Conservation (phyloP, 208 protist species). For the Leishmania major region DNA sequence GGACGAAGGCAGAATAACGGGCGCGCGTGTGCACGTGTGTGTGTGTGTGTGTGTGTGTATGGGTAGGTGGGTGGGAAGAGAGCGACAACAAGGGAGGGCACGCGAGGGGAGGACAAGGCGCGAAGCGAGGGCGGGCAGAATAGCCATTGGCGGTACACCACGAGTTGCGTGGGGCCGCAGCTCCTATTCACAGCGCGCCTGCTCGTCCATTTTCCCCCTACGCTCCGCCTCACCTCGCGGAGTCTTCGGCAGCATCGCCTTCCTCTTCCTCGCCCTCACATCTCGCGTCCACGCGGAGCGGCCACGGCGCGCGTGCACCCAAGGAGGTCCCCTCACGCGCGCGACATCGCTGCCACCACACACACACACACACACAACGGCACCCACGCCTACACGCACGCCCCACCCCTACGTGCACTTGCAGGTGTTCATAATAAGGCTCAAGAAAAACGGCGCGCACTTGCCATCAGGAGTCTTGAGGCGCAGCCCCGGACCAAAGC, state of each 20-base stretch:
- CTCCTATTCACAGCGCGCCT: neutral
- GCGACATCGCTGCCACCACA: neutral
- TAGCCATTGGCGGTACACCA: neutral
- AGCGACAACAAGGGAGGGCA: neutral
- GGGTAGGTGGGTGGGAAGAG: neutral
- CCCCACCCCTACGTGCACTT: neutral
- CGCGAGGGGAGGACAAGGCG: neutral
- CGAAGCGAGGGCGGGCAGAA: neutral
- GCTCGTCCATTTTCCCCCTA: neutral
- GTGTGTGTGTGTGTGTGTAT: too few species aligned
- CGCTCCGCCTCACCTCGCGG: neutral
- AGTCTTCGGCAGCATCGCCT: neutral
- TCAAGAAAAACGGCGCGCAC: constrained; percentile 29
- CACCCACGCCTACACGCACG: too few species aligned
- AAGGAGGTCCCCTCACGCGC: neutral
- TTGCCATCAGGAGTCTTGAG: neutral
- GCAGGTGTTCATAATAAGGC: constrained; percentile 17
- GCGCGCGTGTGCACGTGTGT: neutral
- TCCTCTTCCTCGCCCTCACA: neutral
- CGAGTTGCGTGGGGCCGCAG: neutral
- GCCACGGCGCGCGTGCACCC: neutral
- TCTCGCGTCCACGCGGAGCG: neutral
- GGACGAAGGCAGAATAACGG: neutral
- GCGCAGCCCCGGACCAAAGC: constrained; percentile 1
- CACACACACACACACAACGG: neutral